Evolutionary conservation across 768 basidiomycete genomes (phyloP), one percentile per base, ranked within the genome.

Genomic region (Chalciporus piperatus): DNA sequence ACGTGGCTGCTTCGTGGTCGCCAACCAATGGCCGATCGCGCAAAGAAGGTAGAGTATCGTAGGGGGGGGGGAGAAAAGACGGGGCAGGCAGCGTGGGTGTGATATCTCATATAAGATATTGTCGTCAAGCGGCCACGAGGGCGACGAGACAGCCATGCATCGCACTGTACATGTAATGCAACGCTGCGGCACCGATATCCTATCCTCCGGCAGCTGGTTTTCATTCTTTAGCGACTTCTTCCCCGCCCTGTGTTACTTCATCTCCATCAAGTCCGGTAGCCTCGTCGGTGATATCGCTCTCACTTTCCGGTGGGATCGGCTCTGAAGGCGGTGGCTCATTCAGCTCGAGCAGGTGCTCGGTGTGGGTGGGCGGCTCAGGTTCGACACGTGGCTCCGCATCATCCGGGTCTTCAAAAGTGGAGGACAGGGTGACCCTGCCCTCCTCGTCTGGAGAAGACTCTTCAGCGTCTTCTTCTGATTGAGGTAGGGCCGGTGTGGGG

Each of bases 221-320:
- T 27, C 47, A 52, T 54, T 51, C 47, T 17, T 45, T 40, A 55
- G 28, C 33, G 7, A 37, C 51, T 48, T 57, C 55, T 54, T 56
- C 59, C 46, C 46, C 60, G 37, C 37, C 49, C 39, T 30, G 48
- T 40, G 8, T 50, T 42, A 47, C 41, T 51, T 66, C 60, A 58
- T 69, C 45, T 30, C 48, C 56, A 45, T 48, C 64, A 47, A 28
- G 39, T 39, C 33, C 61, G 48, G 41, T 53, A 40, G 45, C 61
- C 48, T 70, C 66, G 38, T 70, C 69, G 54, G 67, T 64, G 59
- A 68, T 70, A 63, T 70, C 67, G 57, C 69, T 64, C 50, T 67
- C 65, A 48, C 58, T 69, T 53, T 68, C 67, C 48, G 67, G 67
- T 0, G 64, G 66, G 37, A 68, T 57, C 10, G 68, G 66, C 35